phyloP scores from a whole-genome alignment of 148 eudicot genomes.

The Pharnaceum exiguum region DNA sequence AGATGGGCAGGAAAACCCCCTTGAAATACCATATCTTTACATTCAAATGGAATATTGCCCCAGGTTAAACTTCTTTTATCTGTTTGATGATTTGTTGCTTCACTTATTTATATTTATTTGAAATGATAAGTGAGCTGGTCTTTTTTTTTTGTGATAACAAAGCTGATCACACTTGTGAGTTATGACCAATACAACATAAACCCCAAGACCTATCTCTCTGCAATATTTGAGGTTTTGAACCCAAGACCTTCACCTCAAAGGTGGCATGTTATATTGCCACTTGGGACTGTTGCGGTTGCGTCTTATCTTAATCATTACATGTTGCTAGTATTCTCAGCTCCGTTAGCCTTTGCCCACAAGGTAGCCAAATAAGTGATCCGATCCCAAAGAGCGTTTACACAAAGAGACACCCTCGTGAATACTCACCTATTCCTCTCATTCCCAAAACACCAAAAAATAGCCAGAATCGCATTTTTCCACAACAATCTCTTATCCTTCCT shows the following conservation, averaged over 20 bases:
- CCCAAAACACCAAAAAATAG: neutral
- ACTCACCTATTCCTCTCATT: neutral
- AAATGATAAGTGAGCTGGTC: too few species aligned
- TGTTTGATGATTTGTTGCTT: neutral
- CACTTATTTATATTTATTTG: too few species aligned
- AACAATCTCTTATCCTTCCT: neutral
- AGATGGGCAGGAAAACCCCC: conserved; percentile 37
- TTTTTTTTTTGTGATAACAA: neutral
- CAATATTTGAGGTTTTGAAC: too few species aligned
- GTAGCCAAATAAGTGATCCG: neutral
- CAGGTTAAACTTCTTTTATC: conserved; percentile 43
- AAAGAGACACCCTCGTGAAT: neutral
- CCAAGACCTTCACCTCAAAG: too few species aligned
- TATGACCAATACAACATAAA: too few species aligned
- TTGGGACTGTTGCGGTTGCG: too few species aligned
- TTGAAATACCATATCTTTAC: conserved; percentile 80
- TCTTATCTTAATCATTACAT: too few species aligned
- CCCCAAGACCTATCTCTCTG: too few species aligned
- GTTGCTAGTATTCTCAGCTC: too few species aligned
- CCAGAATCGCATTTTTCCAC: neutral
- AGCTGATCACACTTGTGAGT: neutral
- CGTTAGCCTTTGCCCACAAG: neutral
- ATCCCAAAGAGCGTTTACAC: neutral
- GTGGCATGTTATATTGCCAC: too few species aligned
- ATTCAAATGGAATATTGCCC: conserved; percentile 99